phyloP scores from a whole-genome alignment of 2,329 filamentous ascomycete species.

The Helminthosporium solani region DNA sequence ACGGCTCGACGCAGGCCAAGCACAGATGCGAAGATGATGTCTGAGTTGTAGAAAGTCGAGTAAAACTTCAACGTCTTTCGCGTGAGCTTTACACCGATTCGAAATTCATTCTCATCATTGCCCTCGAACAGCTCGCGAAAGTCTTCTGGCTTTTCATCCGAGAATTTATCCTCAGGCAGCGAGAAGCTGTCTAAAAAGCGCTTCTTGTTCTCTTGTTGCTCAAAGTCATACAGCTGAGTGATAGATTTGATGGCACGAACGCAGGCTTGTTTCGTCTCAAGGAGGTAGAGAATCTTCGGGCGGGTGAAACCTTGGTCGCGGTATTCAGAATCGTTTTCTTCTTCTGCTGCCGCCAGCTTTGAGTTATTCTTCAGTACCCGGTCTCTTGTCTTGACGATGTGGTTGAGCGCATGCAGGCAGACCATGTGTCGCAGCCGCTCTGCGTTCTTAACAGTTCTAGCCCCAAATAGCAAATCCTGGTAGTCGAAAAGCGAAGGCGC shows the following conservation, averaged over 20 bases:
- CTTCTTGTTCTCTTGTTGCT: constrained; percentile 93
- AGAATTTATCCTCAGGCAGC: constrained; percentile 66
- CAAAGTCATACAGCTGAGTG: constrained; percentile 71
- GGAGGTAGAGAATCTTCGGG: constrained; percentile 86
- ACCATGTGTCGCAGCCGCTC: constrained; percentile 68
- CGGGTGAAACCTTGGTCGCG: constrained; percentile 94
- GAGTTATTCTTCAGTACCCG: constrained; percentile 90
- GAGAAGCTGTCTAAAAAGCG: constrained; percentile 84
- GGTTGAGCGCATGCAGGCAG: constrained; percentile 85
- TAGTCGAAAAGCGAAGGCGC: constrained; percentile 78
- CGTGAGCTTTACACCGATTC: constrained; percentile 93
- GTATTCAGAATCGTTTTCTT: constrained; percentile 65
- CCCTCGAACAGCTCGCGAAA: constrained; percentile 88
- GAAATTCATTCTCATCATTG: constrained; percentile 97
- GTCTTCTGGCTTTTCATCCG: constrained; percentile 76
- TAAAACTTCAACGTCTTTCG: constrained; percentile 95
- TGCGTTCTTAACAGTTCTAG: constrained; percentile 68
- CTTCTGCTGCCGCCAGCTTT: constrained; percentile 67
- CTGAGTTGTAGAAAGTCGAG: constrained; percentile 91
- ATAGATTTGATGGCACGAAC: constrained; percentile 77
- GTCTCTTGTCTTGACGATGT: constrained; percentile 90
- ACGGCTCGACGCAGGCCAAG: constrained; percentile 89
- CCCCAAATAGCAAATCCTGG: constrained; percentile 74
- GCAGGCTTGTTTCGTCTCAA: constrained; percentile 86
- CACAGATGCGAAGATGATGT: constrained; percentile 89